These are phyloP conservation scores for Oryza longistaminata DNA, from an alignment of 176 grass and related monocot genomes.

Conservation along the genomic window DNA sequence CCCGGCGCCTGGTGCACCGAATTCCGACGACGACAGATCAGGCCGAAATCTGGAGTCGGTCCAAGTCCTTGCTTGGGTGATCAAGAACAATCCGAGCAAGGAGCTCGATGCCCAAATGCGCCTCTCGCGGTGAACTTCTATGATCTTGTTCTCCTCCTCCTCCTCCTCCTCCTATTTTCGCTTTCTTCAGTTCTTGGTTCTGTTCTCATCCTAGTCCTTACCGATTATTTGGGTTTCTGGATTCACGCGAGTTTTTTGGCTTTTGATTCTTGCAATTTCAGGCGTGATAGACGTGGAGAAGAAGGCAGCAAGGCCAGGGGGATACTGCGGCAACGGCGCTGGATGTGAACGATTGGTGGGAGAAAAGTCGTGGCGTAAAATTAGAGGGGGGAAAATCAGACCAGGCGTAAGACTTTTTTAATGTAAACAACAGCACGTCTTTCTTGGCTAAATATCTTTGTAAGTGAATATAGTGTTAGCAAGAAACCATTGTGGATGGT, in stretches of 20 bases:
- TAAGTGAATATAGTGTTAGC: neutral
- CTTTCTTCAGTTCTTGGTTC: neutral
- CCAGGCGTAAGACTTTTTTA: neutral
- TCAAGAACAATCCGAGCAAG: neutral
- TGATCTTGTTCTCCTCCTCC: neutral
- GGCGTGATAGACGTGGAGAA: slow-evolving; percentile 37
- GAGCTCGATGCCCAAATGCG: no score
- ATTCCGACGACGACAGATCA: no score
- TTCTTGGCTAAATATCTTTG: neutral
- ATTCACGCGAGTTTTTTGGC: neutral
- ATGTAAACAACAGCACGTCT: neutral
- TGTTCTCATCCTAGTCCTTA: neutral
- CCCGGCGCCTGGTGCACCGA: neutral
- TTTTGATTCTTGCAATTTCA: neutral
- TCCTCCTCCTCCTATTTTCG: neutral
- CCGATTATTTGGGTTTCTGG: neutral
- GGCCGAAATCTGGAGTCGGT: neutral
- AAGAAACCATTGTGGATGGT: neutral
- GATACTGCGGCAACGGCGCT: neutral
- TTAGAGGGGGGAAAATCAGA: neutral
- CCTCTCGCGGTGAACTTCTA: neutral
- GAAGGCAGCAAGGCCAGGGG: slow-evolving; percentile 11
- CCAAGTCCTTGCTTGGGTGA: neutral
- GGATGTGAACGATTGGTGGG: neutral
- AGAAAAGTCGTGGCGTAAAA: slow-evolving; percentile 15